Base-by-base conservation (phyloP, 495 filamentous ascomycete species). In the Extremus antarcticus region DNA sequence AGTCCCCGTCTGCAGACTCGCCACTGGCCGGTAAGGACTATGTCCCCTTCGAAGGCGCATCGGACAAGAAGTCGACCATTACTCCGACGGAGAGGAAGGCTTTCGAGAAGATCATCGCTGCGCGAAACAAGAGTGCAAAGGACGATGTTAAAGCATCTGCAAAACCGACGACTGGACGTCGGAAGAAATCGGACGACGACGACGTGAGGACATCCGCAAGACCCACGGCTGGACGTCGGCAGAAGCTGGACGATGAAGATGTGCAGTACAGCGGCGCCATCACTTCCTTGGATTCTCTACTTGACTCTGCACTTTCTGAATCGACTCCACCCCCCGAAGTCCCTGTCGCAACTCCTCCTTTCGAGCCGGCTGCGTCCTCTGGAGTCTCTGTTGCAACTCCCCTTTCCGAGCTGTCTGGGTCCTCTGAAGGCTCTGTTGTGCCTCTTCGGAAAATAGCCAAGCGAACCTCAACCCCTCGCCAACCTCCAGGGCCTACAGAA, bases 91-190 rank as follows among this genome's bases (percentile, higher is more conserved):
- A 86, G 60, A 65, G 70, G 29, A 67, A 69, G 2, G 68, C 76
- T 1, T 86, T 86, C 62, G 70, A 77, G 43, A 70, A 71, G 50
- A 81, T 86, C 55, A 82, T 84, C n/a, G n/a, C n/a, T n/a, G n/a
- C n/a, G n/a, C n/a, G n/a, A n/a, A n/a, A n/a, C n/a, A 55, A 68
- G 69, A 8, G 74, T 83, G 35, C 35, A 40, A 40, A 40, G n/a
- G 35, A 10, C 35, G 35, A 40, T 9, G 35, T 40, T n/a, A n/a
- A n/a, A n/a, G n/a, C 35, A 10, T 9, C 35, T 9, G 35, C 35
- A 10, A n/a, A n/a, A 40, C 35, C 10, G 35, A 9, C 9, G 35
- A n/a, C 9, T 40, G 35, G 35, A 40, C 9, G n/a, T 9, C 10
- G 10, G 35, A 40, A n/a, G 35, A n/a, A 10, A 40, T 10, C 9